Conservation (phyloP, 495 filamentous ascomycete species). For the Bathelium albidoporum region DNA sequence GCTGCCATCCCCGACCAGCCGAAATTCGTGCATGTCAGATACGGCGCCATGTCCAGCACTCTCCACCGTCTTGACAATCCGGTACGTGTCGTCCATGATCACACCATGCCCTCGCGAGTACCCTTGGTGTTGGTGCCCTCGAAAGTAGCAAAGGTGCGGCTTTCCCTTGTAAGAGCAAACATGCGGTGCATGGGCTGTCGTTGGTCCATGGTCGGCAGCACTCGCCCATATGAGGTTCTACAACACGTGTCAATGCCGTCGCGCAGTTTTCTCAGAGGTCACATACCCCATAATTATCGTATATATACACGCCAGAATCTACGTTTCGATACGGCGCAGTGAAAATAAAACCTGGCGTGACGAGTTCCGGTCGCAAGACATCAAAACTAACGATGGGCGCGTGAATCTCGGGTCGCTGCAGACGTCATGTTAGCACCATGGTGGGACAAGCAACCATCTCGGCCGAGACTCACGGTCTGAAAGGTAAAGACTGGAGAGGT, state of each 20-base stretch:
- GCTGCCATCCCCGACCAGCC: conserved; percentile 14
- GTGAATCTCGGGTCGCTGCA: conserved; percentile 25
- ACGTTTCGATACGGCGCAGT: conserved; percentile 25
- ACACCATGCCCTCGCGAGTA: conserved; percentile 45
- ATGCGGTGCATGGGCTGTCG: conserved; percentile 23
- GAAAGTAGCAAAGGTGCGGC: conserved; percentile 45
- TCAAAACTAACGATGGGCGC: conserved; percentile 21
- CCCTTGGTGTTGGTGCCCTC: conserved; percentile 43
- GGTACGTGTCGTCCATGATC: conserved; percentile 43
- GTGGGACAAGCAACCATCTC: neutral
- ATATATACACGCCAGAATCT: conserved; percentile 26
- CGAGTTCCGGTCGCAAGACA: conserved; percentile 20
- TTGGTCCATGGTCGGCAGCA: conserved; percentile 18
- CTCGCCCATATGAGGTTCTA: conserved; percentile 25
- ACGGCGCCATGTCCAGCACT: conserved; percentile 16
- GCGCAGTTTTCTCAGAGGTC: neutral
- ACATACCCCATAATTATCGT: conserved; percentile 21
- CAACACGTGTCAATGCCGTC: neutral
- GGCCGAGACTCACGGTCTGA: conserved; percentile 13
- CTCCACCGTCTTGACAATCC: conserved; percentile 35
- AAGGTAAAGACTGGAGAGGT: conserved; percentile 17
- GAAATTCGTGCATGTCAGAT: conserved; percentile 20
- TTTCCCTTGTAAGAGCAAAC: conserved; percentile 31
- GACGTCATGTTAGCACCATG: neutral
- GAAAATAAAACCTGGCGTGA: conserved; percentile 26